These are phyloP conservation scores for Copromyces sp. DNA, from an alignment of 495 filamentous ascomycete species.

Conservation along the genomic window DNA sequence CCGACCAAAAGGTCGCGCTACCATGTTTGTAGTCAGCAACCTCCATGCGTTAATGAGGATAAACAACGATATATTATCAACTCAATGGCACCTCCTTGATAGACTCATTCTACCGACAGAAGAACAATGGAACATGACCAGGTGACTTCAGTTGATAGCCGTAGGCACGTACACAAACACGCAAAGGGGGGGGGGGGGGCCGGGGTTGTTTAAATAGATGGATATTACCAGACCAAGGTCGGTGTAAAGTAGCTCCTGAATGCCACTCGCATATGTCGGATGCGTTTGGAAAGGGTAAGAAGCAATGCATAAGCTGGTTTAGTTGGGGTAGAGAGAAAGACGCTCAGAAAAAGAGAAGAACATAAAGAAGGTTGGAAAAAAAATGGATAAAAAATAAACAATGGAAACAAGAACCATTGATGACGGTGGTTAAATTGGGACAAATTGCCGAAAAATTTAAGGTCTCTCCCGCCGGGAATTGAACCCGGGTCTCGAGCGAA, in stretches of 20 bases:
- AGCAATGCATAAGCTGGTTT: no score
- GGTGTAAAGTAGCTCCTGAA: no score
- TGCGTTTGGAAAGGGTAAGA: no score
- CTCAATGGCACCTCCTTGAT: neutral
- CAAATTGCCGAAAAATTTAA: neutral
- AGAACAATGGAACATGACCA: neutral
- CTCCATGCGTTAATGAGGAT: neutral
- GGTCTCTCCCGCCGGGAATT: neutral
- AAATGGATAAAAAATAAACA: neutral
- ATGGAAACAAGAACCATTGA: no score
- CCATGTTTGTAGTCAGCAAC: neutral
- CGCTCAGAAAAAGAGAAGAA: no score
- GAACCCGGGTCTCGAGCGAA: neutral
- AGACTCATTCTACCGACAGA: neutral
- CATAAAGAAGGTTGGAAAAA: no score
- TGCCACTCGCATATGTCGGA: no score
- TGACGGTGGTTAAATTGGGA: no score
- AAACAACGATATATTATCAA: neutral
- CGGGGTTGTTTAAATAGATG: neutral
- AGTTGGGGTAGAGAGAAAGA: no score
- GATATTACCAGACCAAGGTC: neutral
- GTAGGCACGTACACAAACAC: neutral
- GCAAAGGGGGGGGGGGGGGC: no score
- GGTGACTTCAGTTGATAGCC: neutral
- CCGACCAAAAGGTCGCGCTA: neutral